These are phyloP conservation scores for Hirsutella thompsonii DNA, from an alignment of 2,329 filamentous ascomycete genomes.

Conservation along the genomic window DNA sequence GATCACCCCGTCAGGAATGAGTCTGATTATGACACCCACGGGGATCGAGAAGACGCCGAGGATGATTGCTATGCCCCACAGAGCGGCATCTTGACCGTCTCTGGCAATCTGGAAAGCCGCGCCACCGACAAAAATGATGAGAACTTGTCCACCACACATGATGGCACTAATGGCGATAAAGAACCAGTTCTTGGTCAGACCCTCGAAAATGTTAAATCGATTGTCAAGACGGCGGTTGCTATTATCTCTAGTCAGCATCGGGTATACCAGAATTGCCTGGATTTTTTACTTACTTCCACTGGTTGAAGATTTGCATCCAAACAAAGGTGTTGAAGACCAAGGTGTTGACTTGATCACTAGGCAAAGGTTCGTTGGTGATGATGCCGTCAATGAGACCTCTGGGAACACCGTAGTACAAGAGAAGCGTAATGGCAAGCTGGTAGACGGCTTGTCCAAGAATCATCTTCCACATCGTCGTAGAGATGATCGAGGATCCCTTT, in stretches of 20 bases:
- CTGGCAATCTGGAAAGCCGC: slow-evolving; percentile 60
- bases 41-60: slow-evolving; percentile 78
- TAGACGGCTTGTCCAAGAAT: slow-evolving; percentile 87
- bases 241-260: background rate
- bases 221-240: slow-evolving; percentile 90
- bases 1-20: slow-evolving; percentile 63
- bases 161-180: slow-evolving; percentile 75
- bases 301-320: slow-evolving; percentile 99
- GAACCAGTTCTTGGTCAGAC: slow-evolving; percentile 72
- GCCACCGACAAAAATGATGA: slow-evolving; percentile 83
- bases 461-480: slow-evolving; percentile 98
- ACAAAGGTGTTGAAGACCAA: slow-evolving; percentile 97
- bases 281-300: slow-evolving; percentile 62
- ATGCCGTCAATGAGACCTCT: slow-evolving; percentile 25
- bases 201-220: slow-evolving; percentile 89
- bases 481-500: slow-evolving; percentile 53
- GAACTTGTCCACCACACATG: slow-evolving; percentile 79
- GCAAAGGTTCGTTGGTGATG: slow-evolving; percentile 29
- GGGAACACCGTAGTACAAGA: slow-evolving; percentile 65
- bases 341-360: slow-evolving; percentile 47
- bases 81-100: slow-evolving; percentile 43
- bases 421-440: slow-evolving; percentile 67
- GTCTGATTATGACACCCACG: slow-evolving; percentile 66
- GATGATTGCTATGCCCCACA: slow-evolving; percentile 82
- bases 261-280: background rate